Base-by-base conservation (phyloP, 2,329 filamentous ascomycete species). In the Talaromyces verruculosus region DNA sequence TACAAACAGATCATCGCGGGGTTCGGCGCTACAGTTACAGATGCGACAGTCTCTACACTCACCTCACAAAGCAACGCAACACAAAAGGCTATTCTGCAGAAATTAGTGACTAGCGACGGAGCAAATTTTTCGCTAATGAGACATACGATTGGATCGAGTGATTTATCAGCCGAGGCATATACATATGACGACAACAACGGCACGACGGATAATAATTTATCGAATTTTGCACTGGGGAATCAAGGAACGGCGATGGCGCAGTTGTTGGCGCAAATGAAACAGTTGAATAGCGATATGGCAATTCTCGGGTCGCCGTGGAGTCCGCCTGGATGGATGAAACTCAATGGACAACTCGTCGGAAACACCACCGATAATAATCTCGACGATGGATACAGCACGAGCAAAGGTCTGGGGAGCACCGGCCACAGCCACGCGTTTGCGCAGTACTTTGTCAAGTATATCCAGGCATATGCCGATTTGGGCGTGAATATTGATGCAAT, bases 271-370 rank as follows among this genome's bases (percentile, higher is more conserved):
- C 67, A 63, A n/a, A 79, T 79, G 75, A 76, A 75, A 47, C 68
- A 72, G 0, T 65, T 76, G 41, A 77, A 79, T 61, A 70, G 72
- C 5, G 72, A 73, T 15, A 69, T 80, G 47, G 75, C 74, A 35
- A 71, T 79, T 17, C 69, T 77, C 25, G 77, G 78, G 2, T 74
- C 77, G 1, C 73, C 77, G 0, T 80, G 78, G 78, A 75, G 73
- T 15, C 72, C 73, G 15, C 78, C 78, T 0, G 77, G 76, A 2
- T 80, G 78, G 77, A 79, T 78, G 75, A 80, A 80, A 67, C 64
- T 77, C 28, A 79, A 79, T 47, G 73, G 71, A 3, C 71, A 74
- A n/a, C 71, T 77, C 61, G 64, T 72, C 51, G 71, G 71, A 1
- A 65, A 57, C 10, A 69, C 71, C 1, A 67, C 63, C 2, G 72